Base-by-base conservation (phyloP, 495 filamentous ascomycete genomes). In the Parathielavia hyrcaniae region DNA sequence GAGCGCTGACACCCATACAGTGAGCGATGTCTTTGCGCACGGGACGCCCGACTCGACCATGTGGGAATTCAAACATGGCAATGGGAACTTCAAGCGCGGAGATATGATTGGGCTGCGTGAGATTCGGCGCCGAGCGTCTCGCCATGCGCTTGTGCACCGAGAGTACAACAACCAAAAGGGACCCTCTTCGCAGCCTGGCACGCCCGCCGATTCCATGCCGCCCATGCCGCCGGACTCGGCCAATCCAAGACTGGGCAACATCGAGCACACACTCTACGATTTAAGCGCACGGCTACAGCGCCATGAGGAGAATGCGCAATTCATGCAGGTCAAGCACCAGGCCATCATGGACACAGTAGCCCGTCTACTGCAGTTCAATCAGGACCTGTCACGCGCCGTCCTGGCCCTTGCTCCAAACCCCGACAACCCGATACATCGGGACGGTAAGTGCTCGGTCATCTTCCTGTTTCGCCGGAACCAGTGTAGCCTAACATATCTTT, bases 51-150 rank as follows among this genome's bases (percentile, higher is more conserved):
- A 98, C 66, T 88, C 92, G 50, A 88, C 93, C 5, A 77, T 98
- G 17, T 98, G 93, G 93, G 93, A 98, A 70, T 98, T 98, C 70
- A 98, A 97, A 73, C 93, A 98, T 69, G 93, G 93, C 50, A 95
- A 93, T 69, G 93, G 93, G 34, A 97, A 88, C 70, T 98, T 98
- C 78, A 96, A 91, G 72, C 82, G 91, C 62, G 93, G 93, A 46
- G 93, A 98, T 71, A 75, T 98, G 44, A 84, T 90, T 50, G 91
- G 93, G 45, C 75, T 98, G 52, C 81, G 93, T 40, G 93, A 98
- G 70, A 98, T 98, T 74, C 97, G 97, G 70, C 86, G 93, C 61
- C 83, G 93, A 39, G 95, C 93, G n/a, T 97, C 93, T 34, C 80
- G 93, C 53, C 95, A 98, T 76, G 89, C 93, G 36, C 76, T 97